These are phyloP conservation scores for Fusarium tjaetaba DNA, from an alignment of 2,329 filamentous ascomycete species.

Conservation along the genomic window DNA sequence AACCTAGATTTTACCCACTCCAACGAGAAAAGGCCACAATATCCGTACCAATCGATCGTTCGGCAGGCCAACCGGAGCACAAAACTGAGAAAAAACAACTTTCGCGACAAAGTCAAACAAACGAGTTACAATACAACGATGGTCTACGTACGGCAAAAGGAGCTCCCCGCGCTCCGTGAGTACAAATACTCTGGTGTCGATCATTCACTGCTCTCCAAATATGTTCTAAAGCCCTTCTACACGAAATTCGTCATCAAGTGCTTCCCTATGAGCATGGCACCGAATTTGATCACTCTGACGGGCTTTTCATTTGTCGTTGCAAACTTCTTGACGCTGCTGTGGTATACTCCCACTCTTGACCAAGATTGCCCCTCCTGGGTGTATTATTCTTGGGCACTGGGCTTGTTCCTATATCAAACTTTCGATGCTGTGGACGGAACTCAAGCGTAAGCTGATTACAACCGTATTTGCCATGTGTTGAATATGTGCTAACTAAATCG, in stretches of 20 bases:
- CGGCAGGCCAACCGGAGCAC: constrained; percentile 5
- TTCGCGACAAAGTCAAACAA: neutral
- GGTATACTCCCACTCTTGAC: constrained; percentile 95
- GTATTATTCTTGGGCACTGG: constrained; percentile 89
- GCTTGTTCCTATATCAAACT: constrained; percentile 95
- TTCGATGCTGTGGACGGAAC: constrained; percentile 97
- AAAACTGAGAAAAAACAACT: neutral
- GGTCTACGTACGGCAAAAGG: constrained; percentile 95
- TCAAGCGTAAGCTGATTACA: constrained; percentile 76
- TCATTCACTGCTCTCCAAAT: constrained; percentile 87
- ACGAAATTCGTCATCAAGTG: constrained; percentile 91
- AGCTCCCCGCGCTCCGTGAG: constrained; percentile 86
- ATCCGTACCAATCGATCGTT: constrained; percentile 5
- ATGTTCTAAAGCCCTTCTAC: constrained; percentile 98
- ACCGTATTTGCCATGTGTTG: neutral
- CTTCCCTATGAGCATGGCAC: constrained; percentile 96
- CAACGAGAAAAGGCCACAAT: constrained; percentile 31
- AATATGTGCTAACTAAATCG: constrained; percentile 9
- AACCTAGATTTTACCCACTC: constrained; percentile 25
- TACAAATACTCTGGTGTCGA: constrained; percentile 98
- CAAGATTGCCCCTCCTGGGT: constrained; percentile 95
- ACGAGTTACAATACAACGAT: constrained; percentile 61
- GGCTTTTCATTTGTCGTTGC: constrained; percentile 90
- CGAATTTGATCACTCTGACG: constrained; percentile 85
- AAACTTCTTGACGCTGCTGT: constrained; percentile 91